These are phyloP conservation scores for Hemileccinum impolitum DNA, from an alignment of 768 basidiomycete genomes.

Conservation along the genomic window DNA sequence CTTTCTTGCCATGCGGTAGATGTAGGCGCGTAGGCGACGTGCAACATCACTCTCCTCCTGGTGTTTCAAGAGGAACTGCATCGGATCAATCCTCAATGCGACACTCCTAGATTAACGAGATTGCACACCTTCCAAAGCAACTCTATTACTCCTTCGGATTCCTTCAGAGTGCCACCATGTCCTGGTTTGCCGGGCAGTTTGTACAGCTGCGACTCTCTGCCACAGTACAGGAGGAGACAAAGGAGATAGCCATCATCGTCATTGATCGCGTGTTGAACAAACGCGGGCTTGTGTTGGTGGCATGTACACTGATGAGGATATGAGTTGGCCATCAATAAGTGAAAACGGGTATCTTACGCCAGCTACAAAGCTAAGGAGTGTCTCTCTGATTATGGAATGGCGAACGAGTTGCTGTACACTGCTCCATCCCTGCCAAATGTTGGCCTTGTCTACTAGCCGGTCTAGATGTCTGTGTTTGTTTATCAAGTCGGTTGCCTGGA, in stretches of 20 bases:
- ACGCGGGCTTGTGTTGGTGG: conserved; percentile 6
- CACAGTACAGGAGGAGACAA: conserved; percentile 19
- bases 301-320: conserved; percentile 12
- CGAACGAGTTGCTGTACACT: conserved; percentile 16
- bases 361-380: conserved; percentile 6
- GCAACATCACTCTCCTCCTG: not conserved
- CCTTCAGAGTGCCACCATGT: not conserved
- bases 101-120: not conserved
- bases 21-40: conserved; percentile 16
- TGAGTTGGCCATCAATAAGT: not conserved
- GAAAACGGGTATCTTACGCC: conserved; percentile 7
- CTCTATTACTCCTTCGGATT: conserved; percentile 21
- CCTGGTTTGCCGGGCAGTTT: not conserved
- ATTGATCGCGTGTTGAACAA: not conserved
- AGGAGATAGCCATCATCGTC: conserved; percentile 19
- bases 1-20: conserved; percentile 30
- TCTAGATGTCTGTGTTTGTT: conserved; percentile 6
- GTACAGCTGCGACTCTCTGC: conserved; percentile 14
- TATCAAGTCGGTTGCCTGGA: not conserved
- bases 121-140: conserved; percentile 20
- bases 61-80: conserved; percentile 12
- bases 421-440: conserved; percentile 13
- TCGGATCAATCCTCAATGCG: not conserved
- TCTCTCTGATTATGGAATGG: conserved; percentile 15
- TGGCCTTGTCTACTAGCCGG: conserved; percentile 4